A percentile compares a stretch with the other conserved stretches of the same genome.
These are phyloP conservation scores for Plasmodium inui DNA, from an alignment of 169 alveolate genomes.

Conservation along the genomic window DNA sequence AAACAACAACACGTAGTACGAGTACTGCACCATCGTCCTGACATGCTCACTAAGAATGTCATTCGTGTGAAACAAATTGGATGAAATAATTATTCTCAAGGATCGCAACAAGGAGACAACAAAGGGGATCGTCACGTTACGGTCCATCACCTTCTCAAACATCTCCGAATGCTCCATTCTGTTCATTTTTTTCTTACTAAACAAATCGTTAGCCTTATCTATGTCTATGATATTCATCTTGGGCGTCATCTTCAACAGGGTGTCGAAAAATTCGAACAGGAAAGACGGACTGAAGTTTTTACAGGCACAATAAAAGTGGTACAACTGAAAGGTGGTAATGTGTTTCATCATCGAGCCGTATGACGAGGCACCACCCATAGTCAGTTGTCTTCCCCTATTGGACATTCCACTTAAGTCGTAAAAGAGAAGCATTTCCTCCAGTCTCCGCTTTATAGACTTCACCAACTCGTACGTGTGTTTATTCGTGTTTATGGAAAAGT, in stretches of 20 bases:
- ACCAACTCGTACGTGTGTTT: slow-evolving; percentile 42
- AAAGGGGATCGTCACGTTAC: slow-evolving; percentile 38
- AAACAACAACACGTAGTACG: slow-evolving; percentile 44
- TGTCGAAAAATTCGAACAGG: slow-evolving; percentile 25
- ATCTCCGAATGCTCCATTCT: slow-evolving; percentile 15
- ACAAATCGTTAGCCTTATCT: slow-evolving; percentile 24
- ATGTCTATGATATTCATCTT: slow-evolving; percentile 22
- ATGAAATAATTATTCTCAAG: slow-evolving; percentile 33
- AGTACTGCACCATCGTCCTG: slow-evolving; percentile 49
- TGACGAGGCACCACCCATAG: background rate
- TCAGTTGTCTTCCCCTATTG: background rate
- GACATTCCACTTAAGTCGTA: background rate
- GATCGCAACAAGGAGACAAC: slow-evolving; percentile 40
- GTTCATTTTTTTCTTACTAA: slow-evolving; percentile 19
- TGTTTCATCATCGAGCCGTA: background rate
- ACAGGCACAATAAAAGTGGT: slow-evolving; percentile 62
- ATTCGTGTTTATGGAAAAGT: slow-evolving; percentile 47
- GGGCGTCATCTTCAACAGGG: slow-evolving; percentile 38
- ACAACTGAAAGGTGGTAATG: slow-evolving; percentile 29
- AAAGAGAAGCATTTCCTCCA: slow-evolving; percentile 33
- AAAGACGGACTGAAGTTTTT: slow-evolving; percentile 55
- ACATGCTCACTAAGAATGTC: slow-evolving; percentile 24
- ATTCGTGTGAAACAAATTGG: slow-evolving; percentile 37
- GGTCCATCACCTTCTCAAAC: slow-evolving; percentile 7
- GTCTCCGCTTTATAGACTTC: slow-evolving; percentile 33